Percentiles rank a stretch among this genome's conserved stretches.
Conservation (phyloP, 2,329 filamentous ascomycete species). For the Dactylonectria macrodidyma region DNA sequence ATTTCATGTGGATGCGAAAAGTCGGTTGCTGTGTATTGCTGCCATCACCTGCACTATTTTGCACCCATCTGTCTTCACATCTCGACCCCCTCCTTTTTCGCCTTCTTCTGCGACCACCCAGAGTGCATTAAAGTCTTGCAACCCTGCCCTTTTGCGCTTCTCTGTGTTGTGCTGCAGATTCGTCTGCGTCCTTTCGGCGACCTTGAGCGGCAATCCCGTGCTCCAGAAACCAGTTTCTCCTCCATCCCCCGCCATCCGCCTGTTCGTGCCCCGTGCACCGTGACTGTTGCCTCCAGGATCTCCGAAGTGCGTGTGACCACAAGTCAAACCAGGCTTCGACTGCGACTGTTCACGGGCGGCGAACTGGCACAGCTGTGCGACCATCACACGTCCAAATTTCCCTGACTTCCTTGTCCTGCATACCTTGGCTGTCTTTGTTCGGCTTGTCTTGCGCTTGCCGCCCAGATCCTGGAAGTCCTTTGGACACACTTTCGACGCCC, state of each 20-base stretch:
- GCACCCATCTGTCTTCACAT: constrained; percentile 21
- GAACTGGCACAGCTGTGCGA: constrained; percentile 39
- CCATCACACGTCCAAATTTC: constrained; percentile 26
- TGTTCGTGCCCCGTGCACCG: constrained; percentile 37
- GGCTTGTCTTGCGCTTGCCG: constrained; percentile 7
- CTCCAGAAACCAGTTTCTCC: constrained; percentile 28
- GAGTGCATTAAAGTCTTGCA: constrained; percentile 24
- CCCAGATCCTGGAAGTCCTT: constrained; percentile 22
- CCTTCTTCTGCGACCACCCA: constrained; percentile 15
- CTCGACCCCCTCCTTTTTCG: constrained; percentile 22
- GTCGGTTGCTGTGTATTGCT: constrained; percentile 25
- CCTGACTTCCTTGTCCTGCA: constrained; percentile 24
- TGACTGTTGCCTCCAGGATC: constrained; percentile 44
- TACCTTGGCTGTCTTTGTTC: constrained; percentile 15
- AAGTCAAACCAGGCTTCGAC: constrained; percentile 34
- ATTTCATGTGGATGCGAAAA: constrained; percentile 25
- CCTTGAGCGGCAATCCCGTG: constrained; percentile 23
- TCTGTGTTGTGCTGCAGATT: constrained; percentile 32
- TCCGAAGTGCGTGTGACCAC: constrained; percentile 44
- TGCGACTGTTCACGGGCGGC: constrained; percentile 29
- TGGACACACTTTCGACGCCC: constrained; percentile 20
- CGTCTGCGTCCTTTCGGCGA: constrained; percentile 14
- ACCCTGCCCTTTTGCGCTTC: constrained; percentile 21
- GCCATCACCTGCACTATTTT: constrained; percentile 33
- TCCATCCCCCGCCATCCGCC: constrained; percentile 30